These are phyloP conservation scores for Sporothrix humicola DNA, from an alignment of 2,329 filamentous ascomycete species.

Conservation along the genomic window DNA sequence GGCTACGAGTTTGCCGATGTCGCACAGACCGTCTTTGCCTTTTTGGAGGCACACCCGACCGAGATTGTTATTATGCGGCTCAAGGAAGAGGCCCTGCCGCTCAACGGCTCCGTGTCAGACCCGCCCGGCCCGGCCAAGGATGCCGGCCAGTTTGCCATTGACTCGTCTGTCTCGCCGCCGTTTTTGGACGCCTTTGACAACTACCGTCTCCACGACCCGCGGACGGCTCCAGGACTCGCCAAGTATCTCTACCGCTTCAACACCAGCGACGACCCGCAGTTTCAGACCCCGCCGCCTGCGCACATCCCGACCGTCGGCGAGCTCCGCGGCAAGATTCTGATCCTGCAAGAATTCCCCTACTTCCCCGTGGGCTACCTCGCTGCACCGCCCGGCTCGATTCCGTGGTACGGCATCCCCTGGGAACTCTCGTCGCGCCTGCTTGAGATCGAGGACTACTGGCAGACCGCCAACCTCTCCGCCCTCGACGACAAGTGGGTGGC, in stretches of 20 bases:
- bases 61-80: slow-evolving; percentile 58
- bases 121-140: slow-evolving; percentile 28
- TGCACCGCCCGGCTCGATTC: slow-evolving; percentile 7
- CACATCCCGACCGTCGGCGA: slow-evolving; percentile 52
- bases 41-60: slow-evolving; percentile 52
- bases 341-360: slow-evolving; percentile 55
- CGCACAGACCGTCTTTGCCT: slow-evolving; percentile 52
- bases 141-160: not conserved
- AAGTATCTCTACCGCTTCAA: slow-evolving; percentile 46
- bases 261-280: slow-evolving; percentile 41
- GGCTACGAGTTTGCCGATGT: slow-evolving; percentile 54
- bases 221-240: slow-evolving; percentile 46
- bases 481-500: slow-evolving; percentile 56
- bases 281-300: slow-evolving; percentile 31
- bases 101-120: slow-evolving; percentile 39
- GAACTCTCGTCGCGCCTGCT: slow-evolving; percentile 49
- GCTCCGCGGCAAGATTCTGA: slow-evolving; percentile 53
- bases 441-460: slow-evolving; percentile 55
- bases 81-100: slow-evolving; percentile 53
- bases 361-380: slow-evolving; percentile 32
- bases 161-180: not conserved
- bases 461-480: slow-evolving; percentile 51
- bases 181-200: slow-evolving; percentile 53
- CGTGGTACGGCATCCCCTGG: slow-evolving; percentile 54
- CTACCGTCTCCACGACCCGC: slow-evolving; percentile 47